These are phyloP conservation scores for Diaporthe capsici DNA, from an alignment of 2,329 filamentous ascomycete species.

Conservation along the genomic window DNA sequence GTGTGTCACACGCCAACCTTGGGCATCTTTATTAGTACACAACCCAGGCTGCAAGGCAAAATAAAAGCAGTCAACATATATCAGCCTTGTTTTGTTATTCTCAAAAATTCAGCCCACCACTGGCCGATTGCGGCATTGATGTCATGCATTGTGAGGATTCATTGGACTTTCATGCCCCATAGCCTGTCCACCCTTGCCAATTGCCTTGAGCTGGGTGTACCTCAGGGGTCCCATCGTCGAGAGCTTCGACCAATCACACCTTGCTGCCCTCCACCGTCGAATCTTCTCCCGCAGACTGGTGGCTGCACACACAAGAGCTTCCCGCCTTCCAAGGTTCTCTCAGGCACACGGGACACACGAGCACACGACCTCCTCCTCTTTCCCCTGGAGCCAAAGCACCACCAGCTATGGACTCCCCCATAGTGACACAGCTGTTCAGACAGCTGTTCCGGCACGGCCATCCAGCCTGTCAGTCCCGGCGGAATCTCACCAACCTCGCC, in stretches of 20 bases:
- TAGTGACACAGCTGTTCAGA: conserved; percentile 83
- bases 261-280: conserved; percentile 10
- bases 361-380: background rate
- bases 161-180: conserved; percentile 22
- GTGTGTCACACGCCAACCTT: background rate
- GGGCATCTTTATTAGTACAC: background rate
- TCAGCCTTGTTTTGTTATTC: conserved; percentile 11
- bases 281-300: conserved; percentile 6
- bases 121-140: conserved; percentile 33
- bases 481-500: conserved; percentile 56
- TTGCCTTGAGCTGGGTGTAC: background rate
- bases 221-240: background rate
- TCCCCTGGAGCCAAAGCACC: background rate
- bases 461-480: conserved; percentile 71
- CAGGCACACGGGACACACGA: background rate
- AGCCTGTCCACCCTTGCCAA: background rate
- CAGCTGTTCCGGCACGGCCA: conserved; percentile 81
- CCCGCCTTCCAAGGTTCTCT: background rate
- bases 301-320: conserved; percentile 3
- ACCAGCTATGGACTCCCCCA: conserved; percentile 81
- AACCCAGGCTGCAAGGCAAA: background rate
- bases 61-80: background rate
- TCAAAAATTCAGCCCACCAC: background rate
- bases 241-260: conserved; percentile 34
- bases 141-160: conserved; percentile 26